Conservation (phyloP, 805 yeast species). For the Starmerella bombi region DNA sequence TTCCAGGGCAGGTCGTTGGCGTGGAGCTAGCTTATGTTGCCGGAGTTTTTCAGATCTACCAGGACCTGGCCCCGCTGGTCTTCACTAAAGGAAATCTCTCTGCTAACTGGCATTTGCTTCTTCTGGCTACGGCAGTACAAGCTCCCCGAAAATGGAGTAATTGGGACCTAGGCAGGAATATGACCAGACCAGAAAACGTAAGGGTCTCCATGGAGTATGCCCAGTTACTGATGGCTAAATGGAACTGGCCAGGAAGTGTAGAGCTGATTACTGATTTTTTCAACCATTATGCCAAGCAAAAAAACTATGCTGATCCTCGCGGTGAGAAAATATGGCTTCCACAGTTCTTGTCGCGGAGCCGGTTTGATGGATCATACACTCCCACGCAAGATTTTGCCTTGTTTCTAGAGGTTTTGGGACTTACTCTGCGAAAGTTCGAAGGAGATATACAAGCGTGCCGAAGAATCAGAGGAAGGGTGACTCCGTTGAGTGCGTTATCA, state of each 20-base stretch:
- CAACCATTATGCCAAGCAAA: slow-evolving; percentile 15
- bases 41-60: neutral
- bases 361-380: slow-evolving; percentile 15
- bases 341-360: slow-evolving; percentile 7
- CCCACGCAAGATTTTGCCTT: slow-evolving; percentile 11
- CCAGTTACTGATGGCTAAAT: slow-evolving; percentile 8
- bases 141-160: slow-evolving; percentile 1
- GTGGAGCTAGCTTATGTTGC: slow-evolving; percentile 8
- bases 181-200: neutral
- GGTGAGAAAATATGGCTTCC: slow-evolving; percentile 21
- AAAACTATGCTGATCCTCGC: slow-evolving; percentile 18
- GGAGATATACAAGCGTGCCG: slow-evolving; percentile 1
- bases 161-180: slow-evolving; percentile 7
- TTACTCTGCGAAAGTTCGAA: slow-evolving; percentile 7
- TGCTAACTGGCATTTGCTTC: slow-evolving; percentile 12
- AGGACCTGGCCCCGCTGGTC: neutral
- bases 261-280: slow-evolving; percentile 14
- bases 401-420: slow-evolving; percentile 21
- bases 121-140: slow-evolving; percentile 2
- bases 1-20: slow-evolving; percentile 3
- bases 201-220: slow-evolving; percentile 7
- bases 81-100: neutral
- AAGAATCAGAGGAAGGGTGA: slow-evolving; percentile 18
- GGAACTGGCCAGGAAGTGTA: slow-evolving; percentile 19
- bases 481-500: slow-evolving; percentile 16